A percentile compares a stretch with the other conserved stretches of the same genome.
Conservation (phyloP, 2,329 filamentous ascomycete genomes). For the Monosporascus sp. region DNA sequence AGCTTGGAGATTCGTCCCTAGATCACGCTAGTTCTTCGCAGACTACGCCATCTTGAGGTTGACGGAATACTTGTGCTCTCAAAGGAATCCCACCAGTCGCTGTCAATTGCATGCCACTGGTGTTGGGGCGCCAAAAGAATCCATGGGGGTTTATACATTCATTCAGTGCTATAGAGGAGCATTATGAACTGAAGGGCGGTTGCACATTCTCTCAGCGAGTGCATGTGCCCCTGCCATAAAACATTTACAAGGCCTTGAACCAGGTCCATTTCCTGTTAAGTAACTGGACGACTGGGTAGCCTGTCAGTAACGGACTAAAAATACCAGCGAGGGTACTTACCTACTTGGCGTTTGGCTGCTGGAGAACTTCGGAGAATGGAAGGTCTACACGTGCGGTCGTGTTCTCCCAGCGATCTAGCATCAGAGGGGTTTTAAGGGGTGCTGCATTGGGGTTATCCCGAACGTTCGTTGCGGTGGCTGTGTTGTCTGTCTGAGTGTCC, state of each 20-base stretch:
- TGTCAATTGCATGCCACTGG: slow-evolving; percentile 11
- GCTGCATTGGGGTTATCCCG: not conserved
- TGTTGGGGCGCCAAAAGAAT: not conserved
- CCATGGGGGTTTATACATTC: slow-evolving; percentile 7
- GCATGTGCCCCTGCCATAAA: slow-evolving; percentile 7
- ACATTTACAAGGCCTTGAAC: slow-evolving; percentile 14
- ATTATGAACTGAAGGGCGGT: slow-evolving; percentile 8
- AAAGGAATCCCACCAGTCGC: slow-evolving; percentile 2
- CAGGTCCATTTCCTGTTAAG: slow-evolving; percentile 8
- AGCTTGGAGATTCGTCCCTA: slow-evolving; percentile 9
- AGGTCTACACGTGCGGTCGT: slow-evolving; percentile 18
- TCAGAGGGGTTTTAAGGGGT: not conserved
- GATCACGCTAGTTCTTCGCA: slow-evolving; percentile 15
- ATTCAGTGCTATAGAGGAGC: slow-evolving; percentile 9
- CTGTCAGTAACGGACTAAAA: slow-evolving; percentile 8
- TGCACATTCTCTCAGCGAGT: slow-evolving; percentile 4
- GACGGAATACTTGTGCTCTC: slow-evolving; percentile 10
- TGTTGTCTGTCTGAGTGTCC: not conserved
- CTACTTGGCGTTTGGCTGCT: slow-evolving; percentile 16
- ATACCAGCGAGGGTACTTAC: slow-evolving; percentile 1
- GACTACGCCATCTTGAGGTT: slow-evolving; percentile 14
- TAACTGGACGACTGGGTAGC: slow-evolving; percentile 3
- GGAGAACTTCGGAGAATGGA: slow-evolving; percentile 20
- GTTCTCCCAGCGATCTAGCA: slow-evolving; percentile 21
- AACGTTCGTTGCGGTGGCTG: not conserved